Base-by-base conservation (phyloP, 2,329 filamentous ascomycete species). In the Zasmidium citrigriseum region DNA sequence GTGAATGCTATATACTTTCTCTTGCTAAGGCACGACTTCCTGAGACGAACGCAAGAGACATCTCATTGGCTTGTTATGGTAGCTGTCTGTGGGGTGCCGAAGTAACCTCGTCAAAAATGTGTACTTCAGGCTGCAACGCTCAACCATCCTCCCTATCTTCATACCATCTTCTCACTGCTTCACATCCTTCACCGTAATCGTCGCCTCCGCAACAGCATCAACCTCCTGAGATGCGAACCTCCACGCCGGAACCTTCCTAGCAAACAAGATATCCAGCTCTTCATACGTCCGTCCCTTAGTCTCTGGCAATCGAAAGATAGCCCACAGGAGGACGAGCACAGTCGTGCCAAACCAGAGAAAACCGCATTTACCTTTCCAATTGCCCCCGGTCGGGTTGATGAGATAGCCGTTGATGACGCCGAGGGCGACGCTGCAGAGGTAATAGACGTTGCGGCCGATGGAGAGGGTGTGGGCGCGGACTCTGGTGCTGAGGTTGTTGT, bases 341-440 rank as follows among this genome's bases (percentile, higher is more conserved):
- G 75, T 75, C 2, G 78, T 80, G 2, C 73, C 67, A 2, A 74
- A 78, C 78, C 77, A 81, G 16, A 81, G 73, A 56, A 76, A 80
- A 2, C 77, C 78, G 56, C 77, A 79, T 70, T 80, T 79, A 24
- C 77, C 78, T 23, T 46, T 59, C 24, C 66, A 41, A 51, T 75
- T 68, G 73, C 73, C 76, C 1, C 67, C 67, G 1, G 71, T 66
- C 1, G 64, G 66, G 45, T 68, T 66, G 48, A 68, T 29, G 27
- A 29, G 27, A 14, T 29, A 29, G 27, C 27, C 14, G 27, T 29
- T 29, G 27, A 67, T 41, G 25, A 64, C 53, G 50, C 60, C 59
- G 27, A 29, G 27, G 27, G 27, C 27, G 7, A 29, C 27, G 27
- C 27, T 29, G 56, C 60, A 70, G n/a, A 68, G 47, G 38, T 67